phyloP scores from a whole-genome alignment of 805 yeast species.

The Cephaloascus albidus region DNA sequence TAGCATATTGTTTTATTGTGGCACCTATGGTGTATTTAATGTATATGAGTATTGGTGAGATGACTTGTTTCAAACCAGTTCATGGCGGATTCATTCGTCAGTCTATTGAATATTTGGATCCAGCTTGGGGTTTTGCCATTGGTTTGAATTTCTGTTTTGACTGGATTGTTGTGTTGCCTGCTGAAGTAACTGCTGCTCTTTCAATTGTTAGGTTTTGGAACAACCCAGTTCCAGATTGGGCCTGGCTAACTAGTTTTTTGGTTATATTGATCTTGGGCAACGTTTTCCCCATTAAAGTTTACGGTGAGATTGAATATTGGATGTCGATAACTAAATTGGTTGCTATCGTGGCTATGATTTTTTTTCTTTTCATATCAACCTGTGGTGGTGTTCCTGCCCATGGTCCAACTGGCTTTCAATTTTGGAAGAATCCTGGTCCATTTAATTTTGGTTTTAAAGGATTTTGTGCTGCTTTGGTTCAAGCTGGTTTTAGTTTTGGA shows the following conservation, averaged over 20 bases:
- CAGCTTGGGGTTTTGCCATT: slow-evolving; percentile 33
- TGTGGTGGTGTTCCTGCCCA: slow-evolving; percentile 33
- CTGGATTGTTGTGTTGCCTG: slow-evolving; percentile 33
- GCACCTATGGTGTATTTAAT: neutral
- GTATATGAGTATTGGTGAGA: slow-evolving; percentile 24
- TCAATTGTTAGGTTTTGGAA: slow-evolving; percentile 25
- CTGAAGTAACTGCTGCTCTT: slow-evolving; percentile 26
- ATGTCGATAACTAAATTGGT: slow-evolving; percentile 22
- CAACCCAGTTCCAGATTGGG: slow-evolving; percentile 18
- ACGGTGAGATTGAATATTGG: slow-evolving; percentile 28
- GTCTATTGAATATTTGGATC: slow-evolving; percentile 26
- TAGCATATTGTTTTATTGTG: slow-evolving; percentile 8
- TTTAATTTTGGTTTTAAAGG: slow-evolving; percentile 30
- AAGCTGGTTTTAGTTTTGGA: slow-evolving; percentile 32
- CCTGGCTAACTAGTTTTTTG: slow-evolving; percentile 27
- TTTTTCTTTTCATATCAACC: slow-evolving; percentile 29
- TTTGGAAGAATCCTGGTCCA: slow-evolving; percentile 38
- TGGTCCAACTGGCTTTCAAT: slow-evolving; percentile 34
- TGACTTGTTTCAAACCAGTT: slow-evolving; percentile 34
- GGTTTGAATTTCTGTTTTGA: slow-evolving; percentile 37
- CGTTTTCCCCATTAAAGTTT: slow-evolving; percentile 18
- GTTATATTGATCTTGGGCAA: slow-evolving; percentile 16
- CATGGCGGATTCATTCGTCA: slow-evolving; percentile 30
- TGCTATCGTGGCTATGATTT: slow-evolving; percentile 19
- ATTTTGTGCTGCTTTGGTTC: slow-evolving; percentile 26